These are phyloP conservation scores for Knoxia roxburghii DNA, from an alignment of 257 asterid genomes.

Conservation along the genomic window DNA sequence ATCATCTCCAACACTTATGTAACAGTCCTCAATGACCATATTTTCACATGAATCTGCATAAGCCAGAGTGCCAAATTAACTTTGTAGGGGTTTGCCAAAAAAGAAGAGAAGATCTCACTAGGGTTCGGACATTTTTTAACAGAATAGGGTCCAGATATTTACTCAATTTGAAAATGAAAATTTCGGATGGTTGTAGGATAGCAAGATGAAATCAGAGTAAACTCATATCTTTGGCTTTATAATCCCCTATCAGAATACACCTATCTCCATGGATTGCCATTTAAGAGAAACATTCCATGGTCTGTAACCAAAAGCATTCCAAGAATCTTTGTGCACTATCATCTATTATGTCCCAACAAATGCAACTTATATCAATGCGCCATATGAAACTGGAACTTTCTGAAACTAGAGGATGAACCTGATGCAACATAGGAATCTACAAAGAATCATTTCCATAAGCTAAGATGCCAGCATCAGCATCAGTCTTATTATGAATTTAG, in stretches of 20 bases:
- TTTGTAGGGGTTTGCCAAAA: neutral
- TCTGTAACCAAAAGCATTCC: neutral
- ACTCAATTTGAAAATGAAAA: neutral
- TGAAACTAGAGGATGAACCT: neutral
- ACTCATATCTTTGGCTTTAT: neutral
- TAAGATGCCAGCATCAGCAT: neutral
- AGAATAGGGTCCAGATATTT: neutral
- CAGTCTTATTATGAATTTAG: neutral
- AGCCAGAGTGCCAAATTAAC: conserved; percentile 19
- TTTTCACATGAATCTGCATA: conserved; percentile 75
- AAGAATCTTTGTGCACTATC: neutral
- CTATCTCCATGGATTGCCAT: neutral
- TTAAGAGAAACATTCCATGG: neutral
- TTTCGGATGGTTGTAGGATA: neutral
- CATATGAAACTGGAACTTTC: neutral
- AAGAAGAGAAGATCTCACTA: neutral
- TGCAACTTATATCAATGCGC: neutral
- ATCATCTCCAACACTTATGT: conserved; percentile 86
- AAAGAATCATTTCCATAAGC: neutral
- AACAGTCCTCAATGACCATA: conserved; percentile 75
- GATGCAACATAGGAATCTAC: neutral
- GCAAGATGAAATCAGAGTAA: neutral
- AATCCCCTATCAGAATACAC: neutral
- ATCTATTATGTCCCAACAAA: neutral
- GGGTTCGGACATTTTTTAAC: too few species aligned